phyloP scores from a whole-genome alignment of 176 grass and related monocot genomes.

The Aegilops umbellulata region DNA sequence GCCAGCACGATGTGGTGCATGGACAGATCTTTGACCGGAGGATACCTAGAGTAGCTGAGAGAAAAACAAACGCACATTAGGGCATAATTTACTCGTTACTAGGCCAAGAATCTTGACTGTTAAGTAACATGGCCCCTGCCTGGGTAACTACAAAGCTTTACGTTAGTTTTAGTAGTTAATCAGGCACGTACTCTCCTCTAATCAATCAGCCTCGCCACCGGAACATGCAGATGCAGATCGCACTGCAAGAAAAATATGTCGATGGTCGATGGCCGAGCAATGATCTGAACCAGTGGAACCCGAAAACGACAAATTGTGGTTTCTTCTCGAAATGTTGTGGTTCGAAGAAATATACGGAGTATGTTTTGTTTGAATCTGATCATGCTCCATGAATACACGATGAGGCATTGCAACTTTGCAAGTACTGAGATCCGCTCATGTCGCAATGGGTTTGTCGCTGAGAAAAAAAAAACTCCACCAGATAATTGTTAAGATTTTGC shows the following conservation, averaged over 20 bases:
- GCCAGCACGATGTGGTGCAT: conserved; percentile 2
- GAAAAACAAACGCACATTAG: neutral
- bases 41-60: neutral
- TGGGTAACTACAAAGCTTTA: conserved; percentile 21
- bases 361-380: too few species aligned
- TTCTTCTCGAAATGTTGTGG: too few species aligned
- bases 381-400: too few species aligned
- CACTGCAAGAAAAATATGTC: neutral
- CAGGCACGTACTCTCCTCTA: neutral
- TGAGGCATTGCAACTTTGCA: too few species aligned
- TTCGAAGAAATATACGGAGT: too few species aligned
- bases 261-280: neutral
- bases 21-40: conserved; percentile 48
- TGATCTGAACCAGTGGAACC: neutral
- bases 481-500: too few species aligned
- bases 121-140: conserved; percentile 35
- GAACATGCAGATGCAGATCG: neutral
- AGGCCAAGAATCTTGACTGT: conserved; percentile 53
- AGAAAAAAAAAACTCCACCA: too few species aligned
- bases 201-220: neutral
- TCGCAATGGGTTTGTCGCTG: too few species aligned
- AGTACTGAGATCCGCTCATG: too few species aligned
- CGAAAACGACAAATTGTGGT: neutral
- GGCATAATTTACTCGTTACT: conserved; percentile 37
- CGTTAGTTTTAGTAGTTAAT: conserved; percentile 16